Evolutionary conservation across 2,329 filamentous ascomycete genomes (phyloP), one percentile per base, ranked within the genome.

Genomic region (Xylariales sp.): DNA sequence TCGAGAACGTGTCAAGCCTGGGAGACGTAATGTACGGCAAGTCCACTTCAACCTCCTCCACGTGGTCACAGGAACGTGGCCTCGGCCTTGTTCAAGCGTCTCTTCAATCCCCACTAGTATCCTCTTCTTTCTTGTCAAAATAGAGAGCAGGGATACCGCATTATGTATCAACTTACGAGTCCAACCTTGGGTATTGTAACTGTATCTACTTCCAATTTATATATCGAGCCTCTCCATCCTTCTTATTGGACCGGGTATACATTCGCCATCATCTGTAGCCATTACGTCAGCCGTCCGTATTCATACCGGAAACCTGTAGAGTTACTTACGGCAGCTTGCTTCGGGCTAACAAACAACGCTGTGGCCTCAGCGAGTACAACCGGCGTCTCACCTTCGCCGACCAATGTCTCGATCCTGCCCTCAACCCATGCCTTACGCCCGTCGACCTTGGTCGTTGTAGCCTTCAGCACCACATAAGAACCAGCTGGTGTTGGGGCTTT

Each of bases 381-480:
- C 1, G 82, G 81, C 52, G 74, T 70, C 62, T 82, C 75, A 7
- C 79, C 78, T 24, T 80, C 71, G 12, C 68, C 69, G 19, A 73
- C 77, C 46, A 97, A 65, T 42, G 87, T 83, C 74, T 95, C 89
- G 54, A 97, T 82, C 52, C 80, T 78, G 1, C 88, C 93, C 65
- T 86, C 84, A 1, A 96, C 88, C 88, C 88, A 96, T 10, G 89
- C 91, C 70, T 97, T 97, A 47, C 93, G 76, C 1, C 93, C 91
- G 59, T 97, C 89, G 1, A 91, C 86, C 68, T 85, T 90, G 8
- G 78, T 82, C 15, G 90, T 95, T 59, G 80, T 78, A 4, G 88
- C 90, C 47, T 78, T 75, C 44, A 98, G 66, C 31, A 95, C 87
- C 21, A 94, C 70, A 58, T 85, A 93, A 46, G 78, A 77, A 16